Evolutionary conservation across 2,329 filamentous ascomycete species (phyloP), one percentile per base, ranked within the genome.

Genomic region (Colletotrichum australisinense): DNA sequence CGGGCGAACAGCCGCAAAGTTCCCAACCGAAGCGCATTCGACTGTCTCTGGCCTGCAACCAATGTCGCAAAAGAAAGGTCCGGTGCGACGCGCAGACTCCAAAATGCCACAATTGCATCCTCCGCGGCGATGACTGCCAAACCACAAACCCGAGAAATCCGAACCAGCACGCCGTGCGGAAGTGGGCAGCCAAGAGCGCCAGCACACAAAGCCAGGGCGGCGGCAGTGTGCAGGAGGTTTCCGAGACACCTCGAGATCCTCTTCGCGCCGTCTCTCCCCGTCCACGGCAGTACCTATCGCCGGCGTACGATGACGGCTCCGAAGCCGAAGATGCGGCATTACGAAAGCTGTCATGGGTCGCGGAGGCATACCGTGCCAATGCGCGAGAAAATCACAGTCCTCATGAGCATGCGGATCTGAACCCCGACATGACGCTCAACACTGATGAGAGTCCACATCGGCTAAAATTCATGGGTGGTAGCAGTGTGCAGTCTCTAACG

Each of bases 41-140:
- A n/a, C 72, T 78, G 12, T 76, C 75, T 11, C 68, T 77, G 30
- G 77, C 77, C 19, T 78, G 77, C 63, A 78, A 78, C 14, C 75
- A 76, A 57, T 80, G 78, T 63, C 76, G 78, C 5, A 78, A 77
- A 52, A 75, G 78, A 66, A 80, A 80, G 65, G 78, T 80, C 6
- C 76, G 78, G 1, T 80, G 78, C 64, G 78, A 80, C 46, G 76
- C 78, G 6, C 67, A 74, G n/a, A 71, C 68, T 11, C 78, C 78
- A 9, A 79, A 78, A 71, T 80, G 78, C 64, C 68, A 75, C 12
- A 80, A 80, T 59, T 80, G 78, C 75, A 89, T 66, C 46, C 69
- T 77, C 32, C 73, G 78, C 1, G 72, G 75, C 32, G 77, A 78
- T 53, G 64, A 72, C 1, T 78, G 77, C 59, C 75, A 78, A 69